Conservation (phyloP, 306 rosid species). For the Cicer judaicum region DNA sequence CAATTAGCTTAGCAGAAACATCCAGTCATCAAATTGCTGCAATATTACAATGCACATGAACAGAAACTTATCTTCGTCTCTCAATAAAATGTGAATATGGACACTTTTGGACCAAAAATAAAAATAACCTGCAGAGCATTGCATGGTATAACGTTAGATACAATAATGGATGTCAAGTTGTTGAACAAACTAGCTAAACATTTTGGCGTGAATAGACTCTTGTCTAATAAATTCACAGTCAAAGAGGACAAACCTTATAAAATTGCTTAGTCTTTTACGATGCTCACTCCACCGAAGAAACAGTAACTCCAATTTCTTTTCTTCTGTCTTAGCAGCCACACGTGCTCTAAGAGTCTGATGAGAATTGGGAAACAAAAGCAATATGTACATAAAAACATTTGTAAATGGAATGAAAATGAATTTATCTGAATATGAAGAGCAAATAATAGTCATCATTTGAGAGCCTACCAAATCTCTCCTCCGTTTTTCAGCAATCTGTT, state of each 20-base stretch:
- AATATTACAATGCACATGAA: conserved; percentile 73
- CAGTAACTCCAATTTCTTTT: conserved; percentile 94
- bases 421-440: not conserved
- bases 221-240: conserved; percentile 3
- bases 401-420: conserved; percentile 16
- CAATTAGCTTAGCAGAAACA: conserved; percentile 57
- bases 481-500: conserved; percentile 84
- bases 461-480: conserved; percentile 86
- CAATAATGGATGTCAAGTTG: conserved; percentile 16
- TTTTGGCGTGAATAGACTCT: conserved; percentile 22
- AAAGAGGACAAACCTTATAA: conserved; percentile 72
- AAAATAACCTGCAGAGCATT: conserved; percentile 85
- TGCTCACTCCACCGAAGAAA: conserved; percentile 98
- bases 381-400: conserved; percentile 12
- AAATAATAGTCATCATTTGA: conserved; percentile 33
- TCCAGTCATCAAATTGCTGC: conserved; percentile 71
- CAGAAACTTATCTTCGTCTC: conserved; percentile 98
- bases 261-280: conserved; percentile 87
- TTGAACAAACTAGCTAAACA: conserved; percentile 36
- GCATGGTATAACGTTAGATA: conserved; percentile 40
- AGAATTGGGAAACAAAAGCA: conserved; percentile 14
- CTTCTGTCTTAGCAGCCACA: conserved; percentile 96
- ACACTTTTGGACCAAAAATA: conserved; percentile 99
- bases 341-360: conserved; percentile 92
- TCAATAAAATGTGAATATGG: conserved; percentile 98